Percentiles rank a stretch among this genome's conserved stretches.
Conservation (phyloP, 2,329 filamentous ascomycete species). For the Westerdykella aurantiaca region DNA sequence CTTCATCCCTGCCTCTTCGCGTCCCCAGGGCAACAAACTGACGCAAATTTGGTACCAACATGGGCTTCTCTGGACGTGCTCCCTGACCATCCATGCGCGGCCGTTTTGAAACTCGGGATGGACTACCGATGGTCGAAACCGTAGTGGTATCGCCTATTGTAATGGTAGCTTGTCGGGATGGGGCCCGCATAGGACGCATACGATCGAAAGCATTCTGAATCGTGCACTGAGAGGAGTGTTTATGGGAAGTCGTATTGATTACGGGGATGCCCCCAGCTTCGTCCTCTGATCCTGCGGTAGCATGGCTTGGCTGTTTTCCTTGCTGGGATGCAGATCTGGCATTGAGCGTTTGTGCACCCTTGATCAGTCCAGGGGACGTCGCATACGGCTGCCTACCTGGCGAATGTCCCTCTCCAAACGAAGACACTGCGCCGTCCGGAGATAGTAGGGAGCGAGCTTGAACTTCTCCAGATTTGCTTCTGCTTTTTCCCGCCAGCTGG, state of each 20-base stretch:
- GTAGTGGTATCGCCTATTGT: slow-evolving; percentile 65
- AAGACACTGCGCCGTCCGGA: too few species aligned
- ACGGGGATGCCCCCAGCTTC: slow-evolving; percentile 23
- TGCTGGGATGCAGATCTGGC: slow-evolving; percentile 32
- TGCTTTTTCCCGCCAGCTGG: not conserved
- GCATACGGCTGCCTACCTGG: not conserved
- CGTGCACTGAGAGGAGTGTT: slow-evolving; percentile 31
- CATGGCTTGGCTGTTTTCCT: slow-evolving; percentile 13
- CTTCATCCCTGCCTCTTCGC: slow-evolving; percentile 32
- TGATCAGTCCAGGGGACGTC: slow-evolving; percentile 5
- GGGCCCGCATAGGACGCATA: slow-evolving; percentile 58
- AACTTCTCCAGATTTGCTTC: too few species aligned
- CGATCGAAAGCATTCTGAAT: slow-evolving; percentile 59
- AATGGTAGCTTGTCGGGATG: slow-evolving; percentile 64
- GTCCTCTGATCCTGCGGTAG: slow-evolving; percentile 5
- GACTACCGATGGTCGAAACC: slow-evolving; percentile 57
- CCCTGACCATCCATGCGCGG: slow-evolving; percentile 20
- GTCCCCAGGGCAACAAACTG: slow-evolving; percentile 54
- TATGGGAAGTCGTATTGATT: slow-evolving; percentile 27
- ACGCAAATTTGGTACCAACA: slow-evolving; percentile 44
- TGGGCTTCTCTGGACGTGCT: slow-evolving; percentile 14
- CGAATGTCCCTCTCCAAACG: too few species aligned
- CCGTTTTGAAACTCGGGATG: slow-evolving; percentile 43
- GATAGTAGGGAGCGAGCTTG: too few species aligned
- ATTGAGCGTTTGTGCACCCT: slow-evolving; percentile 38